A percentile compares a stretch with the other conserved stretches of the same genome.
Conservation (phyloP, 768 basidiomycete species). For the Leccinum subtestaceum region DNA sequence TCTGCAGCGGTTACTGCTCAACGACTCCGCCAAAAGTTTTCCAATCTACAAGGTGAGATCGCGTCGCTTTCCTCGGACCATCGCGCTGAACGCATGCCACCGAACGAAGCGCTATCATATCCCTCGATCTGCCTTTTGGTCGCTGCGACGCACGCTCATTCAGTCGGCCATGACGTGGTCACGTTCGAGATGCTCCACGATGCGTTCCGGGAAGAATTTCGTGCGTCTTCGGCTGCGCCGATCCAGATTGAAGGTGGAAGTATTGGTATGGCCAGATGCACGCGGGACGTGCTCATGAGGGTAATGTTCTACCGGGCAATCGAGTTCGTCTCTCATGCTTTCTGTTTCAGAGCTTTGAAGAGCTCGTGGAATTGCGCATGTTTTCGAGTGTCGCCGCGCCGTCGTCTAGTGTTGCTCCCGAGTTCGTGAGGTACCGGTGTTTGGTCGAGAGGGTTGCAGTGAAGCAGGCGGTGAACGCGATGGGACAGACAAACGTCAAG, state of each 20-base stretch:
- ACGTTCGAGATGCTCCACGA: slow-evolving; percentile 93
- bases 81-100: background rate
- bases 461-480: slow-evolving; percentile 61
- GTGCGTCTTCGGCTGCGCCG: slow-evolving; percentile 69
- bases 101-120: slow-evolving; percentile 61
- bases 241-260: slow-evolving; percentile 71
- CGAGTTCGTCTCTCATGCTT: background rate
- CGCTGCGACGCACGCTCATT: slow-evolving; percentile 74
- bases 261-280: slow-evolving; percentile 71
- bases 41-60: slow-evolving; percentile 51
- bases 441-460: slow-evolving; percentile 61
- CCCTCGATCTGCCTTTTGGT: slow-evolving; percentile 81
- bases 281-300: slow-evolving; percentile 59
- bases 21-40: slow-evolving; percentile 52
- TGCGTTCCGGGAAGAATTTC: slow-evolving; percentile 70
- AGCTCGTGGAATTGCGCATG: slow-evolving; percentile 52
- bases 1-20: slow-evolving; percentile 45
- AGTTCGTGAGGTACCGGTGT: slow-evolving; percentile 76
- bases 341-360: slow-evolving; percentile 68
- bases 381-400: slow-evolving; percentile 53
- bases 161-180: slow-evolving; percentile 73
- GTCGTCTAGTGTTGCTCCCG: slow-evolving; percentile 51
- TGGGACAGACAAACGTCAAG: slow-evolving; percentile 67
- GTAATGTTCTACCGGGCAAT: slow-evolving; percentile 42
- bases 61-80: background rate